Percentiles rank a stretch among this genome's conserved stretches.
phyloP scores from a whole-genome alignment of 257 asterid genomes.

The Hygrophila difformis region DNA sequence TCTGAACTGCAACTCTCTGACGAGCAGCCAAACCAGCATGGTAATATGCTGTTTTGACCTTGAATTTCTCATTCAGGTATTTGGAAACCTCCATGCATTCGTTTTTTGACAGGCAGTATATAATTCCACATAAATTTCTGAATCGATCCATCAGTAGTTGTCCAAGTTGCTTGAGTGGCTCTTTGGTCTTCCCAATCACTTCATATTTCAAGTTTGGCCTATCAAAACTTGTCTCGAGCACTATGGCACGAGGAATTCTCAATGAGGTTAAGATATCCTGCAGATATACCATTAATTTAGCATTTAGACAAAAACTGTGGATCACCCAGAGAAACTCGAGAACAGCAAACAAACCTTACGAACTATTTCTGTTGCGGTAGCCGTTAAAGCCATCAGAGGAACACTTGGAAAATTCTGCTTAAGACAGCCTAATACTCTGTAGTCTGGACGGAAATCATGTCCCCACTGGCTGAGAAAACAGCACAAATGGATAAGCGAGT shows the following conservation, averaged over 20 bases:
- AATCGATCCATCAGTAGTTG: slow-evolving; percentile 53
- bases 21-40: slow-evolving; percentile 95
- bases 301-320: slow-evolving; percentile 12
- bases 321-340: slow-evolving; percentile 3
- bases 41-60: slow-evolving; percentile 70
- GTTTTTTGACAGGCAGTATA: slow-evolving; percentile 90
- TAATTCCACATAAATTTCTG: slow-evolving; percentile 71
- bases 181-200: slow-evolving; percentile 71
- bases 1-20: slow-evolving; percentile 78
- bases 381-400: slow-evolving; percentile 96
- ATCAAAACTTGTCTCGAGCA: slow-evolving; percentile 86
- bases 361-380: slow-evolving; percentile 84
- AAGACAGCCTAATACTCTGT: slow-evolving; percentile 81
- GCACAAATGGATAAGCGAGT: slow-evolving; percentile 16
- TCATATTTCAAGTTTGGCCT: slow-evolving; percentile 90
- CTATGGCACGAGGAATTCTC: slow-evolving; percentile 74
- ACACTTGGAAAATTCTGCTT: slow-evolving; percentile 85
- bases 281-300: slow-evolving; percentile 14
- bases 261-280: slow-evolving; percentile 77
- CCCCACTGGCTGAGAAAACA: slow-evolving; percentile 90
- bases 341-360: slow-evolving; percentile 56
- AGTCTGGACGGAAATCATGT: slow-evolving; percentile 98
- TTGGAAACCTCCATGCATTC: slow-evolving; percentile 85
- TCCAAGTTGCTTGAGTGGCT: slow-evolving; percentile 89
- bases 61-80: slow-evolving; percentile 63